Percentiles rank a stretch among this genome's conserved stretches.
Evolutionary conservation across 176 grass and related monocot species (phyloP).

Genomic region (Panicum miliaceum): DNA sequence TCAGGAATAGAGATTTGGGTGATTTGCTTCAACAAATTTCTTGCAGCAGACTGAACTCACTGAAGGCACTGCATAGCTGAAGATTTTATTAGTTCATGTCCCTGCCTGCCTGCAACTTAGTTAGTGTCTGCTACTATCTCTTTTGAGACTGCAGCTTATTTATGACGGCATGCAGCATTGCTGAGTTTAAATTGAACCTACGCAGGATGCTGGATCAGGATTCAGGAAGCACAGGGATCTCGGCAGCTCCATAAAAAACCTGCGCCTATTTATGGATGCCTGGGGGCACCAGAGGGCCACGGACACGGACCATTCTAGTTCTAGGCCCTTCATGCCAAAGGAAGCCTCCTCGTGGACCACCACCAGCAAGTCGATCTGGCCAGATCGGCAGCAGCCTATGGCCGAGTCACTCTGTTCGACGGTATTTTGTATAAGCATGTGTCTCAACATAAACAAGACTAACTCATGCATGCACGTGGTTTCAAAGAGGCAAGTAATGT

Average conservation of each 20-base stretch:
- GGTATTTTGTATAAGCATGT: too few relatives aligned
- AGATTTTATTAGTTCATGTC: background rate
- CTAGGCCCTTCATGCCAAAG: constrained; percentile 29
- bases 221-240: constrained; percentile 32
- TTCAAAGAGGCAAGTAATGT: too few relatives aligned
- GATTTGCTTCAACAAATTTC: background rate
- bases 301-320: constrained; percentile 41
- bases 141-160: constrained; percentile 16
- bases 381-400: background rate
- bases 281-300: constrained; percentile 43
- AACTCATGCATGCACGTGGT: too few relatives aligned
- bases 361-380: constrained; percentile 39
- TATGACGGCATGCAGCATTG: constrained; percentile 25
- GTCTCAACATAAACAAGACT: too few relatives aligned
- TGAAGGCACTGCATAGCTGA: too few relatives aligned
- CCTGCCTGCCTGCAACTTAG: background rate
- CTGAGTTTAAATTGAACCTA: constrained; percentile 24
- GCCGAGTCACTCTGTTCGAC: background rate
- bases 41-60: background rate
- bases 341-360: constrained; percentile 38
- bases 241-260: constrained; percentile 50
- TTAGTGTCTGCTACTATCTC: constrained; percentile 3
- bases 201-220: constrained; percentile 42
- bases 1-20: background rate
- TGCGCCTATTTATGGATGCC: constrained; percentile 41